Evolutionary conservation across 2,329 filamentous ascomycete species (phyloP).

Genomic region (Fusarium agapanthi): DNA sequence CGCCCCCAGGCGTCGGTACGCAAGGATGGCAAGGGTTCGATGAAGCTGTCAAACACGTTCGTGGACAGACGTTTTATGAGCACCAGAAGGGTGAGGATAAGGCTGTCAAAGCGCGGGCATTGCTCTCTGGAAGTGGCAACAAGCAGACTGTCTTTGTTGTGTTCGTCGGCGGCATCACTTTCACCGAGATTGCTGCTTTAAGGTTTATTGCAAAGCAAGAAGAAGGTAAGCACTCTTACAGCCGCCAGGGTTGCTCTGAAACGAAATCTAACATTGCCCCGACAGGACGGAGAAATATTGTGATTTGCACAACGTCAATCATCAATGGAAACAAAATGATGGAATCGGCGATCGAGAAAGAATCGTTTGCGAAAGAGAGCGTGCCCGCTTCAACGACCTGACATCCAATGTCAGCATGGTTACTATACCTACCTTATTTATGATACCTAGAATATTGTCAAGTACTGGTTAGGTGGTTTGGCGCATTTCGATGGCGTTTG

Average conservation of each 20-base stretch:
- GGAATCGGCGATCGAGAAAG: constrained; percentile 81
- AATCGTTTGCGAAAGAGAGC: constrained; percentile 62
- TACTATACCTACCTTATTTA: constrained; percentile 4
- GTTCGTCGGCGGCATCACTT: constrained; percentile 95
- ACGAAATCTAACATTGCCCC: constrained; percentile 20
- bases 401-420: constrained; percentile 6
- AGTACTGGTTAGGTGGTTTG: constrained; percentile 13
- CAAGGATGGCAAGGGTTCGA: constrained; percentile 95
- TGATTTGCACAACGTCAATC: constrained; percentile 93
- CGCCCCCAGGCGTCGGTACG: constrained; percentile 62
- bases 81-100: constrained; percentile 93
- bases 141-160: constrained; percentile 95
- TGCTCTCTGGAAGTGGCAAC: constrained; percentile 80
- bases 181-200: constrained; percentile 93
- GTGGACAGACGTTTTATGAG: constrained; percentile 90
- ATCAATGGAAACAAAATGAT: constrained; percentile 91
- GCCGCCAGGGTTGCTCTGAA: not conserved
- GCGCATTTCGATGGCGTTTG: constrained; percentile 7
- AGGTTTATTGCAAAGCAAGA: constrained; percentile 88
- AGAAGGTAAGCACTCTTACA: constrained; percentile 63
- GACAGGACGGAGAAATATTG: constrained; percentile 77
- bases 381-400: constrained; percentile 29
- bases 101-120: constrained; percentile 83
- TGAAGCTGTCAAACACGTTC: constrained; percentile 85
- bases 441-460: constrained; percentile 27